These are phyloP conservation scores for Talaromyces pinophilus DNA, from an alignment of 2,329 filamentous ascomycete genomes.

Conservation along the genomic window DNA sequence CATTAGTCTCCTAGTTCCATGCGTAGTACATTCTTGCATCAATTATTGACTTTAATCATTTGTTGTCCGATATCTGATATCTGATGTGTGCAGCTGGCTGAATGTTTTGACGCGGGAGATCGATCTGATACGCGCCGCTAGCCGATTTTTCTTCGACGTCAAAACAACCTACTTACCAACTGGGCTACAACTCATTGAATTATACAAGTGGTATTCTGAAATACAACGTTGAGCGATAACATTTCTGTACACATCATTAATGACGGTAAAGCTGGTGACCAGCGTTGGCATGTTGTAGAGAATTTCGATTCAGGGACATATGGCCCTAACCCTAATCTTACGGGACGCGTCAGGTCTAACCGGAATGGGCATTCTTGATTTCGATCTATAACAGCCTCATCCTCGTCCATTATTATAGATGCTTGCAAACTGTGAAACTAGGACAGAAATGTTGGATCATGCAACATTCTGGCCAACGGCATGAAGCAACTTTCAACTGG, in stretches of 20 bases:
- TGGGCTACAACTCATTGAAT: neutral
- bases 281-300: neutral
- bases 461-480: neutral
- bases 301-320: neutral
- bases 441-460: neutral
- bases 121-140: conserved; percentile 8
- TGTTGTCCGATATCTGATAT: neutral
- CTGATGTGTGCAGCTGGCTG: neutral
- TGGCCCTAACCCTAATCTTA: neutral
- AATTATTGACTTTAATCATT: neutral
- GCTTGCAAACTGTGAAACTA: neutral
- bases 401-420: neutral
- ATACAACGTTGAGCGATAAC: neutral
- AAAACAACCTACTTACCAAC: neutral
- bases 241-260: neutral
- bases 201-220: neutral
- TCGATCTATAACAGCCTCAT: neutral
- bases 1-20: neutral
- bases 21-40: neutral
- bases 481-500: neutral
- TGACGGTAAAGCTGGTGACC: neutral
- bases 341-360: neutral
- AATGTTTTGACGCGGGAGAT: conserved; percentile 1
- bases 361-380: neutral
- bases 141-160: neutral